Evolutionary conservation across 225 moss, liverwort and hornwort genomes (phyloP), one percentile per base, ranked within the genome.

Genomic region (Bryoerythrophyllum caledonicum): DNA sequence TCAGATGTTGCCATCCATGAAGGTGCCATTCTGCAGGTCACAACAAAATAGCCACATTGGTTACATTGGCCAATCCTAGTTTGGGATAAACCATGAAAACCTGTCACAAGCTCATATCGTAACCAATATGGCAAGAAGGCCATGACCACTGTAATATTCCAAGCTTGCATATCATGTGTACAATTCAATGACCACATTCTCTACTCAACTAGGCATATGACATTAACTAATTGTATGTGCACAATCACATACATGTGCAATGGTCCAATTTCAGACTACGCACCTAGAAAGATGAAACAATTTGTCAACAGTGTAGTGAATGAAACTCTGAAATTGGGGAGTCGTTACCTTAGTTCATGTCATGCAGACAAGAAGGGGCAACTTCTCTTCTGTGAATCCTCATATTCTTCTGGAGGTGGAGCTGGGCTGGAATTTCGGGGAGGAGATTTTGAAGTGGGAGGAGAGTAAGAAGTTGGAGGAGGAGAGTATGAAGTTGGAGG

Each of bases 381-480:
- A 15, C 44, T 14, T 20, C 16, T 16, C 30, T 14, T 15, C 6
- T 28, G 55, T n/a, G 44, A 44, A 14, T 16, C 24, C 68, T 79
- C 74, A 73, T 79, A 74, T 32, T 74, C 79, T 24, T 74, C 74
- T 30, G 79, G 21, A 24, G 74, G 79, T 30, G 79, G 68, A 74
- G 79, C 68, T 32, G 32, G 32, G 2, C 63, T 62, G 61, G 69
- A 76, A n/a, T n/a, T n/a, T n/a, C n/a, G n/a, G n/a, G 72, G 60
- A 3, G 72, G 72, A 7, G 72, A 72, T 20, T 60, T n/a, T n/a
- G n/a, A 46, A 44, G 72, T 60, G 44, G 71, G 71, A 32, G 32
- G 32, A 32, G 32, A 32, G 32, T 32, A 32, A 16, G 46, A 61
- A 1, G n/a, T 15, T 1, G 74, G 21, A 16, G 66, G 65, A 4